phyloP scores from a whole-genome alignment of 257 asterid genomes.

The Solanum verrucosum region DNA sequence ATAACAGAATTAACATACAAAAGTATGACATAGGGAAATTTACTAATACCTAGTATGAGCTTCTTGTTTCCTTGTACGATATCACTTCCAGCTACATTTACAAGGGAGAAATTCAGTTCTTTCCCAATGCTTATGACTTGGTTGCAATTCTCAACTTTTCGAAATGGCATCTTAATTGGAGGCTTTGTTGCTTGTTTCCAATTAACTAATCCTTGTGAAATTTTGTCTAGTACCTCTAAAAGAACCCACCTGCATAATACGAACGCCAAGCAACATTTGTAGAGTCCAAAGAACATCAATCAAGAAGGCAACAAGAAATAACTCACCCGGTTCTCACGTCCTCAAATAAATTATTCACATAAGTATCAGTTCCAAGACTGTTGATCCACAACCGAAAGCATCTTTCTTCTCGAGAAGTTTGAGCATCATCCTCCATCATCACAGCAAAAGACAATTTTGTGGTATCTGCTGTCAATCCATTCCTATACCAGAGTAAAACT shows the following conservation, averaged over 20 bases:
- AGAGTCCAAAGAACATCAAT: not conserved
- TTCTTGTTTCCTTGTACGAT: constrained; percentile 92
- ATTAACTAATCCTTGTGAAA: constrained; percentile 53
- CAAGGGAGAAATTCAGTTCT: constrained; percentile 73
- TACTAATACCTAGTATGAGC: constrained; percentile 57
- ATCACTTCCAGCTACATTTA: constrained; percentile 86
- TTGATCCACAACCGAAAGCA: constrained; percentile 96
- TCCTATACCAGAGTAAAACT: constrained; percentile 27
- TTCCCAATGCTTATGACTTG: constrained; percentile 81
- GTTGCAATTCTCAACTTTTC: constrained; percentile 87
- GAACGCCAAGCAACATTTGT: not conserved
- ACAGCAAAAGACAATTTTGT: constrained; percentile 55
- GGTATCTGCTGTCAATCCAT: constrained; percentile 67
- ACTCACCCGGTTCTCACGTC: constrained; percentile 73
- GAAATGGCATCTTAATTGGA: constrained; percentile 79
- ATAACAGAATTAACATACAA: not conserved
- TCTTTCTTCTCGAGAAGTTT: constrained; percentile 92
- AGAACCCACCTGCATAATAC: constrained; percentile 61
- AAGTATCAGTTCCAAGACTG: constrained; percentile 74
- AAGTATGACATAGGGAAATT: not conserved
- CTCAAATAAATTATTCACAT: constrained; percentile 73
- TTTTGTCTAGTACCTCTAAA: constrained; percentile 66
- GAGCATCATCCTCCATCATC: constrained; percentile 88
- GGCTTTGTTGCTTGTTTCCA: constrained; percentile 85
- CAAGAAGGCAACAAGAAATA: constrained; percentile 16